Conservation (phyloP, 352 stramenopile species). For the Plasmopara muralis region DNA sequence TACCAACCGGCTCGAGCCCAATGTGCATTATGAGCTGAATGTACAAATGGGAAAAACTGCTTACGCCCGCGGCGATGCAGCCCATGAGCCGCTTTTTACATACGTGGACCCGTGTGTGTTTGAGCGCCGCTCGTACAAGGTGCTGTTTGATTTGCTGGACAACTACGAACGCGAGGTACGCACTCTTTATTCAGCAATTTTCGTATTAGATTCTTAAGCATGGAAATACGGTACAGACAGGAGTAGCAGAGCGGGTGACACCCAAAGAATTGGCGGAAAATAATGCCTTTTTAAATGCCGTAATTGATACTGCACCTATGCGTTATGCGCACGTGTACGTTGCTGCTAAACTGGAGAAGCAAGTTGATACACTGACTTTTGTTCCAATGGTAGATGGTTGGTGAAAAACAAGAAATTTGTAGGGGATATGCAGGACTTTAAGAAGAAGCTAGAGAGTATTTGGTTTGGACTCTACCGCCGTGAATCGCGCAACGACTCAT, state of each 20-base stretch:
- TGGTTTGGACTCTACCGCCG: slow-evolving; percentile 95
- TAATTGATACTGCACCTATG: slow-evolving; percentile 91
- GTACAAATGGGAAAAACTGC: slow-evolving; percentile 89
- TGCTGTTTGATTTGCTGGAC: slow-evolving; percentile 88
- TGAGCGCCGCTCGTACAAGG: slow-evolving; percentile 85
- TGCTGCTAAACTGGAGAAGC: neutral
- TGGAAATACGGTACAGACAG: slow-evolving; percentile 36
- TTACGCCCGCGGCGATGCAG: slow-evolving; percentile 84
- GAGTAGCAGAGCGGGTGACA: slow-evolving; percentile 83
- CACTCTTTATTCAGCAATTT: neutral
- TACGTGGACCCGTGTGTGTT: slow-evolving; percentile 84
- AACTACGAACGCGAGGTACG: slow-evolving; percentile 80
- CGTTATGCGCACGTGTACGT: slow-evolving; percentile 89
- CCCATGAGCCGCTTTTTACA: slow-evolving; percentile 87
- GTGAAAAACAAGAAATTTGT: slow-evolving; percentile 81
- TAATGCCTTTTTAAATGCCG: slow-evolving; percentile 86
- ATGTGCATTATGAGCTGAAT: slow-evolving; percentile 90
- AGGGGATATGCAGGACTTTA: slow-evolving; percentile 69
- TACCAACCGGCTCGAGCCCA: slow-evolving; percentile 62
- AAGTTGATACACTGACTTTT: no score
- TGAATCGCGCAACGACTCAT: slow-evolving; percentile 83
- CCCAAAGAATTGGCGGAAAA: slow-evolving; percentile 87
- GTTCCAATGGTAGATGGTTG: slow-evolving; percentile 45
- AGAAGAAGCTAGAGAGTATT: slow-evolving; percentile 90
- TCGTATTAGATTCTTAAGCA: neutral